These are phyloP conservation scores for Aureobasidium sp. DNA, from an alignment of 2,329 filamentous ascomycete genomes.

Conservation along the genomic window DNA sequence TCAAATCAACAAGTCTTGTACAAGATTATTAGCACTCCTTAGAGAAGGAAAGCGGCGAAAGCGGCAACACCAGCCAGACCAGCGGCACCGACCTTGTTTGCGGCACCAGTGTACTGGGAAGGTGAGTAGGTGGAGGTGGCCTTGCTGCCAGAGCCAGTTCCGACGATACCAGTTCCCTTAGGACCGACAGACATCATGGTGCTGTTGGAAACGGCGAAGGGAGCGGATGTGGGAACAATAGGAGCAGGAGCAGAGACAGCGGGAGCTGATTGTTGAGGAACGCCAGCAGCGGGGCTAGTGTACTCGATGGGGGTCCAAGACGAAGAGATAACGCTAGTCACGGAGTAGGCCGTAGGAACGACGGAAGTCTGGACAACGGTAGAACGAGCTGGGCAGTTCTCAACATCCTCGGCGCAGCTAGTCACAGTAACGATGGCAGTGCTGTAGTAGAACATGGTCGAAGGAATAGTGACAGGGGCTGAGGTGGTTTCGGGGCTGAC, in stretches of 20 bases:
- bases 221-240: slow-evolving; percentile 15
- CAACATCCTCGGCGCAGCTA: slow-evolving; percentile 29
- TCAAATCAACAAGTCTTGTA: slow-evolving; percentile 1
- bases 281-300: not conserved
- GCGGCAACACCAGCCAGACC: slow-evolving; percentile 13
- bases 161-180: not conserved
- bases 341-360: not conserved
- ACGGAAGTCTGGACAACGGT: not conserved
- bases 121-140: slow-evolving; percentile 3
- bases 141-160: slow-evolving; percentile 7
- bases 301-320: slow-evolving; percentile 19
- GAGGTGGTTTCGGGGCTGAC: slow-evolving; percentile 7
- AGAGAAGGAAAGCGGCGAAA: slow-evolving; percentile 14
- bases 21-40: slow-evolving; percentile 2
- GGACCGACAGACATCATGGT: slow-evolving; percentile 5
- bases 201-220: slow-evolving; percentile 7
- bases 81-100: slow-evolving; percentile 11
- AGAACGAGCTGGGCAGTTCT: slow-evolving; percentile 20
- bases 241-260: slow-evolving; percentile 8
- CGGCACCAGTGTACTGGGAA: slow-evolving; percentile 14
- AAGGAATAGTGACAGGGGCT: slow-evolving; percentile 5
- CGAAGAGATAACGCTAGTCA: slow-evolving; percentile 3
- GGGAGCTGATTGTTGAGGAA: slow-evolving; percentile 9
- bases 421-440: slow-evolving; percentile 28
- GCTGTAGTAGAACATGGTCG: slow-evolving; percentile 17